These are phyloP conservation scores for Plasmodium gaboni DNA, from an alignment of 169 alveolate species.

Conservation along the genomic window DNA sequence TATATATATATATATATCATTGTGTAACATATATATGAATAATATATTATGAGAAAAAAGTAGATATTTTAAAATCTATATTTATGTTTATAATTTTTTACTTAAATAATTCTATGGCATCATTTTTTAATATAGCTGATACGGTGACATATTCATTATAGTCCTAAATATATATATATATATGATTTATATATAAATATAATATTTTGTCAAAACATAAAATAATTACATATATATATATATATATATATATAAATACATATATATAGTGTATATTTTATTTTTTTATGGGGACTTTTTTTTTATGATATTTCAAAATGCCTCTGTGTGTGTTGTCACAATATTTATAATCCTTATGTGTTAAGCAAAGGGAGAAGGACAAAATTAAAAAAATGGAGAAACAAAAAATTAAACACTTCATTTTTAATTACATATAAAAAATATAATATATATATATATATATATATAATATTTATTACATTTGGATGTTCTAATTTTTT, in stretches of 20 bases:
- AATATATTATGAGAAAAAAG: not conserved
- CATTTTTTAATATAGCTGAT: slow-evolving; percentile 42
- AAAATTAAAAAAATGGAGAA: slow-evolving; percentile 17
- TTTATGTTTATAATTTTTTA: not conserved
- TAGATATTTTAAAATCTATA: not conserved
- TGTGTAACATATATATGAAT: not conserved
- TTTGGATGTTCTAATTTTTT: not conserved
- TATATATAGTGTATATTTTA: no score
- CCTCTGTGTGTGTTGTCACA: slow-evolving; percentile 67
- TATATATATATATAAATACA: no score
- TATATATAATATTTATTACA: not conserved
- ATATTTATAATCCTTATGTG: slow-evolving; percentile 28
- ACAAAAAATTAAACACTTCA: slow-evolving; percentile 19
- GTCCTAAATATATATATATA: slow-evolving; percentile 12
- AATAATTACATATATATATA: no score
- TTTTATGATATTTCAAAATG: slow-evolving; percentile 54
- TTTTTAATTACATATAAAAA: slow-evolving; percentile 10
- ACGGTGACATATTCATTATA: slow-evolving; percentile 42
- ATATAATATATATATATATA: not conserved
- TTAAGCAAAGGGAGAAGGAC: slow-evolving; percentile 10
- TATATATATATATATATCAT: slow-evolving; percentile 5
- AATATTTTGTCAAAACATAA: no score
- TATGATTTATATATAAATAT: no score
- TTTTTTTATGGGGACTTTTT: slow-evolving; percentile 19
- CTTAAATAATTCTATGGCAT: slow-evolving; percentile 48